Evolutionary conservation across 331 rosid species (phyloP).

Genomic region (Ulmus americana): DNA sequence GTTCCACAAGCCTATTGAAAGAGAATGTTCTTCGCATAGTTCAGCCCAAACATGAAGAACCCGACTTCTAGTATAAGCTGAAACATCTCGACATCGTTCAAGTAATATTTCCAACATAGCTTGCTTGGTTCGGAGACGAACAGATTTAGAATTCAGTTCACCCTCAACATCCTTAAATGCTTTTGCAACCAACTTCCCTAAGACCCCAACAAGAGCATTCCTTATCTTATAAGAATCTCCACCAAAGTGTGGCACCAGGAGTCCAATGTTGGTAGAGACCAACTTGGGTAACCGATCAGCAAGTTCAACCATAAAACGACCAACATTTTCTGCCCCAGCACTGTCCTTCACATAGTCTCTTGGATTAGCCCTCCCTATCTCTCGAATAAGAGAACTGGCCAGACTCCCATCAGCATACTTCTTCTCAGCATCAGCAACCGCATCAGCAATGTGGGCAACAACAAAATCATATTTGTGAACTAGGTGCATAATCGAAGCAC

Average conservation of each 20-base stretch:
- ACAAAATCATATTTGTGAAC: constrained; percentile 89
- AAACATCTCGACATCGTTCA: constrained; percentile 95
- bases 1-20: constrained; percentile 97
- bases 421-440: constrained; percentile 66
- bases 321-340: constrained; percentile 85
- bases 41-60: constrained; percentile 98
- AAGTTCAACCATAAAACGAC: constrained; percentile 82
- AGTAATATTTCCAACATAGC: constrained; percentile 96
- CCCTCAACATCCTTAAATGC: constrained; percentile 79
- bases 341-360: constrained; percentile 85
- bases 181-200: constrained; percentile 78
- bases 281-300: constrained; percentile 85
- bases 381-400: constrained; percentile 69
- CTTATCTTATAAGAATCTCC: constrained; percentile 94
- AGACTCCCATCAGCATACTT: constrained; percentile 86
- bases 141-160: constrained; percentile 66
- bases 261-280: constrained; percentile 76
- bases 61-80: constrained; percentile 92
- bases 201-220: constrained; percentile 76
- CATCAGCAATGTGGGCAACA: constrained; percentile 76
- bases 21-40: constrained; percentile 77
- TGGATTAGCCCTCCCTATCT: constrained; percentile 86
- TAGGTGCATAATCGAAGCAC: constrained; percentile 88
- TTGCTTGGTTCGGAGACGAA: constrained; percentile 85
- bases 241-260: constrained; percentile 86